These are phyloP conservation scores for Rutstroemia sp. DNA, from an alignment of 2,329 filamentous ascomycete species.

Conservation along the genomic window DNA sequence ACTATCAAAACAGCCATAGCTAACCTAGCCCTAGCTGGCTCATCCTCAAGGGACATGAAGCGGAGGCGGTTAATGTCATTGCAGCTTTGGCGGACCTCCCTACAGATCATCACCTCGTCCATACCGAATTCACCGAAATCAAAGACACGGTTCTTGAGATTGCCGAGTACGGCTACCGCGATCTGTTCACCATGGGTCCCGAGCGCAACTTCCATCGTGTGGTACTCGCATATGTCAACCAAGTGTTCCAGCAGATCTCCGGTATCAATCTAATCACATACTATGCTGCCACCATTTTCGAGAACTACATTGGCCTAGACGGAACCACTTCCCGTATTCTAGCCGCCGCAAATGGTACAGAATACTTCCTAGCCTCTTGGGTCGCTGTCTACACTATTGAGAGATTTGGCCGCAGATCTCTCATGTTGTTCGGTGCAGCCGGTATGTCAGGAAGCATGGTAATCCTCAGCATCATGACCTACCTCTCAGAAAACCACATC, in stretches of 20 bases:
- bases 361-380: conserved; percentile 3
- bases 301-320: conserved; percentile 39
- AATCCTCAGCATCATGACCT: conserved; percentile 38
- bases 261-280: conserved; percentile 39
- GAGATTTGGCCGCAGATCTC: conserved; percentile 56
- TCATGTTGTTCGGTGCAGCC: conserved; percentile 63
- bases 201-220: conserved; percentile 52
- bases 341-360: conserved; percentile 40
- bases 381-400: conserved; percentile 38
- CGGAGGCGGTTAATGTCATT: conserved; percentile 31
- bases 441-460: conserved; percentile 54
- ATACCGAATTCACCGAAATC: conserved; percentile 42
- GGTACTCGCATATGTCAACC: conserved; percentile 64
- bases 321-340: conserved; percentile 43
- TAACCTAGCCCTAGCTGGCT: conserved; percentile 26
- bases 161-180: neutral
- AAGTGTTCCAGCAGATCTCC: conserved; percentile 43
- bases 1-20: too few species aligned
- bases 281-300: conserved; percentile 43
- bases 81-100: conserved; percentile 18
- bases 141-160: neutral
- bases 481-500: conserved; percentile 29
- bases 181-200: conserved; percentile 8
- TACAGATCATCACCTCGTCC: conserved; percentile 45
- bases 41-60: conserved; percentile 26